Percentiles rank a stretch among this genome's conserved stretches.
These are phyloP conservation scores for Podospora anserina DNA, from an alignment of 495 filamentous ascomycete species.

Conservation along the genomic window DNA sequence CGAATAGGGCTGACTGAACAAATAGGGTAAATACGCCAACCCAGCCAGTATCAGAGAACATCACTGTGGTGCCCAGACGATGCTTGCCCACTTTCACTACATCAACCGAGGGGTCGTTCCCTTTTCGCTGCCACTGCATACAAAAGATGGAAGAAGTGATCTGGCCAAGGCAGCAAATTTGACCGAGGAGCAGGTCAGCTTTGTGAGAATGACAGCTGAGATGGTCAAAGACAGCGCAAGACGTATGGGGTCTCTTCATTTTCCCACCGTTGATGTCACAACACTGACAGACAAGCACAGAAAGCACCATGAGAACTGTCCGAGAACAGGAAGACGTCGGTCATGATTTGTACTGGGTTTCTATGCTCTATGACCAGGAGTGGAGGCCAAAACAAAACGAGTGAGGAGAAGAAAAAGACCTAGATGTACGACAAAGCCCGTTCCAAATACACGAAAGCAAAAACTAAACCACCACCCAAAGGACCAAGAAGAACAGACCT, in stretches of 20 bases:
- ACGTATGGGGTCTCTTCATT: conserved; percentile 8
- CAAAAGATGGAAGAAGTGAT: conserved; percentile 13
- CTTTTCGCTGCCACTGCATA: conserved; percentile 22
- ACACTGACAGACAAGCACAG: conserved; percentile 2
- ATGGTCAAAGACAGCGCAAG: conserved; percentile 18
- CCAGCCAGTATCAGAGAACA: conserved; percentile 25
- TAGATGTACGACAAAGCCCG: not conserved
- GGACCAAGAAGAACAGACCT: not conserved
- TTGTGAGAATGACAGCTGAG: conserved; percentile 24
- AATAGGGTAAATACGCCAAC: conserved; percentile 23
- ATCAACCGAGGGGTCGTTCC: conserved; percentile 39
- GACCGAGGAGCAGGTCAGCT: conserved; percentile 23
- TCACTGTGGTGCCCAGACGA: conserved; percentile 40
- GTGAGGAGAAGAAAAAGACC: conserved; percentile 2
- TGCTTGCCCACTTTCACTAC: conserved; percentile 45
- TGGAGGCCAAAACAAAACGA: conserved; percentile 24
- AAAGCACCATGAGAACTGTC: conserved; percentile 12
- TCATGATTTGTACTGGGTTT: conserved; percentile 29
- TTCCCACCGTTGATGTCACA: not conserved
- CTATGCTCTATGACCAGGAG: conserved; percentile 28
- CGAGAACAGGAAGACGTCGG: conserved; percentile 18
- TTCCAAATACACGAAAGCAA: not conserved
- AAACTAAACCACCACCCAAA: not conserved
- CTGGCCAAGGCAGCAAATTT: conserved; percentile 27
- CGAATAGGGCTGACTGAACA: not conserved